Percentiles rank a stretch among this genome's conserved stretches.
Evolutionary conservation across 2,329 filamentous ascomycete genomes (phyloP).

Genomic region (Penicillium thymicola): DNA sequence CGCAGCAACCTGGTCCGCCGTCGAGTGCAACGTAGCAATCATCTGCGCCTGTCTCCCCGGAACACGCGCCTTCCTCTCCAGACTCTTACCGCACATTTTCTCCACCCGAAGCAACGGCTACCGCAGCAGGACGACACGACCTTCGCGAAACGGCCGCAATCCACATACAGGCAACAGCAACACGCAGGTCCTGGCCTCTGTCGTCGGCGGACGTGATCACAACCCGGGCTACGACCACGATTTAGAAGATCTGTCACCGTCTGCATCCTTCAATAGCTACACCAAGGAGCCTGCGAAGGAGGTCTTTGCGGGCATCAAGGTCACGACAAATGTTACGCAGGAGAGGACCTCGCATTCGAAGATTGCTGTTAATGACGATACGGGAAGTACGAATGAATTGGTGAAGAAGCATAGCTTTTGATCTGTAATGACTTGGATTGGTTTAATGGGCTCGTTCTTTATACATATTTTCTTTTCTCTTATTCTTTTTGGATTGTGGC

Average conservation of each 20-base stretch:
- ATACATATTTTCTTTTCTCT: neutral
- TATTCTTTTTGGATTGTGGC: neutral
- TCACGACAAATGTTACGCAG: slow-evolving; percentile 29
- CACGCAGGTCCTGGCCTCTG: slow-evolving; percentile 22
- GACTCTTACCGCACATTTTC: slow-evolving; percentile 28
- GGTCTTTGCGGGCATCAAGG: slow-evolving; percentile 22
- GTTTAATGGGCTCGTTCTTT: neutral
- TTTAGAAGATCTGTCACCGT: slow-evolving; percentile 15
- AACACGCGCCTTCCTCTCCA: slow-evolving; percentile 27
- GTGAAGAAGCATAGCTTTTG: slow-evolving; percentile 19
- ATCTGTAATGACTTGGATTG: neutral
- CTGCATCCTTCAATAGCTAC: slow-evolving; percentile 1
- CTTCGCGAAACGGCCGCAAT: slow-evolving; percentile 16
- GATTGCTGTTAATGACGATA: slow-evolving; percentile 14
- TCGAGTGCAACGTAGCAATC: slow-evolving; percentile 43
- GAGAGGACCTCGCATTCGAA: slow-evolving; percentile 13
- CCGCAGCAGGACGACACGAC: slow-evolving; percentile 20
- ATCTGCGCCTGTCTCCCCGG: slow-evolving; percentile 42
- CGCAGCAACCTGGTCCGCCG: slow-evolving; percentile 44
- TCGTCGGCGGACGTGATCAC: slow-evolving; percentile 14
- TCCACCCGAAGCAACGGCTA: slow-evolving; percentile 25
- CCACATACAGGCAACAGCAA: slow-evolving; percentile 13
- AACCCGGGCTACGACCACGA: slow-evolving; percentile 16
- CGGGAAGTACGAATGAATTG: slow-evolving; percentile 24
- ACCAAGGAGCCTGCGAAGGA: slow-evolving; percentile 7